phyloP scores from a whole-genome alignment of 768 basidiomycete genomes.

The Favolaschia claudopus region DNA sequence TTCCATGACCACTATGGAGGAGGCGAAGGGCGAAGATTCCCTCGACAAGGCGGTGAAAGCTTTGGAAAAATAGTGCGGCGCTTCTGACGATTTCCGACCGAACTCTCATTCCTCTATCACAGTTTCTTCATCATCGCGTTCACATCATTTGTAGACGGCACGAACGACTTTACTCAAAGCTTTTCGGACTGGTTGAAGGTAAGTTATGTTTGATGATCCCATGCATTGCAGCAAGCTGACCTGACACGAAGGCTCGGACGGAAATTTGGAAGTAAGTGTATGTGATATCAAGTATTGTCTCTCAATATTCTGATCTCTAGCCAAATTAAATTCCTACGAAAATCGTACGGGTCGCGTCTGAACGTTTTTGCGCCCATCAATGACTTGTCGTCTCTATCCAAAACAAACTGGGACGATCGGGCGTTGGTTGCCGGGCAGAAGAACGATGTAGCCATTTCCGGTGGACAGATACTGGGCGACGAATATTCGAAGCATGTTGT shows the following conservation, averaged over 20 bases:
- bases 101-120: neutral
- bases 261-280: conserved; percentile 92
- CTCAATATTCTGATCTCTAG: too few relatives aligned
- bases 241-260: conserved; percentile 62
- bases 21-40: conserved; percentile 62
- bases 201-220: conserved; percentile 23
- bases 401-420: conserved; percentile 63
- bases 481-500: conserved; percentile 97
- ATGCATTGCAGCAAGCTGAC: neutral
- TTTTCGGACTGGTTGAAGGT: conserved; percentile 93
- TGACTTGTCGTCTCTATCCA: conserved; percentile 85
- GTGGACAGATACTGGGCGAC: conserved; percentile 89
- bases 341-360: conserved; percentile 79
- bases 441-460: conserved; percentile 76
- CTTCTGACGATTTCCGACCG: neutral
- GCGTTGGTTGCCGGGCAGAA: conserved; percentile 71
- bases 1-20: conserved; percentile 79
- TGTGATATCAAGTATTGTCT: too few relatives aligned
- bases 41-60: conserved; percentile 76
- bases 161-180: conserved; percentile 64
- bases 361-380: conserved; percentile 93
- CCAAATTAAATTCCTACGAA: conserved; percentile 87
- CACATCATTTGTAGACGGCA: conserved; percentile 81
- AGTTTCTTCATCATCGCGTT: conserved; percentile 97
- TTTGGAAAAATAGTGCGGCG: conserved; percentile 87